Evolutionary conservation across 495 filamentous ascomycete species (phyloP), one percentile per base, ranked within the genome.

Genomic region (Aspergillus ostianus): DNA sequence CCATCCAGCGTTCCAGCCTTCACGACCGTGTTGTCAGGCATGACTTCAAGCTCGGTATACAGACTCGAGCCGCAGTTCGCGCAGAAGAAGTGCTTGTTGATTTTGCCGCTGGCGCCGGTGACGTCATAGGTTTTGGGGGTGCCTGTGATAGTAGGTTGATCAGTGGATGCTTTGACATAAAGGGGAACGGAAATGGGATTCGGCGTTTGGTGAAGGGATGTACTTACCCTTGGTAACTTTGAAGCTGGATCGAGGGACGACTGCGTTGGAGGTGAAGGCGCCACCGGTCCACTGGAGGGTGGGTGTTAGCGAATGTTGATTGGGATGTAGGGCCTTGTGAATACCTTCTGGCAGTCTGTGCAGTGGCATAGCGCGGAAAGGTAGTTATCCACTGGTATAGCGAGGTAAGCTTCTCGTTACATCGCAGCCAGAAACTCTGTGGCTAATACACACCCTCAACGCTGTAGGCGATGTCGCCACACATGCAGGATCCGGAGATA

Each of bases 41-140:
- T 79, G 48, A 80, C 29, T 55, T 81, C 79, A 15, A 80, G 63
- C 59, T 76, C 71, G 27, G 76, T 81, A 53, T 78, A 81, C 5
- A 81, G 65, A 17, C 68, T 67, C 3, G 72, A 77, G 12, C 79
- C 79, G 61, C 79, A 74, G 56, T 51, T 75, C 18, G 61, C 48
- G 61, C 79, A 82, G 68, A 82, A 81, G 58, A 71, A 80, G 58
- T 81, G 77, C 61, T 78, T 77, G 62, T 81, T 82, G 60, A 77
- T 71, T 51, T 80, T 81, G 15, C 79, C 79, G 6, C 67, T 70
- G 32, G 59, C 66, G 3, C 77, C 79, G 4, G 52, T 64, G 17
- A 53, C 65, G 26, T 80, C 75, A 57, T 75, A 82, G 47, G 65
- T 49, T 36, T 62, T 72, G 10, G 74, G 71, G 13, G 60, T 69